These are phyloP conservation scores for Hymenoscyphus occultus DNA, from an alignment of 2,329 filamentous ascomycete genomes.

Conservation along the genomic window DNA sequence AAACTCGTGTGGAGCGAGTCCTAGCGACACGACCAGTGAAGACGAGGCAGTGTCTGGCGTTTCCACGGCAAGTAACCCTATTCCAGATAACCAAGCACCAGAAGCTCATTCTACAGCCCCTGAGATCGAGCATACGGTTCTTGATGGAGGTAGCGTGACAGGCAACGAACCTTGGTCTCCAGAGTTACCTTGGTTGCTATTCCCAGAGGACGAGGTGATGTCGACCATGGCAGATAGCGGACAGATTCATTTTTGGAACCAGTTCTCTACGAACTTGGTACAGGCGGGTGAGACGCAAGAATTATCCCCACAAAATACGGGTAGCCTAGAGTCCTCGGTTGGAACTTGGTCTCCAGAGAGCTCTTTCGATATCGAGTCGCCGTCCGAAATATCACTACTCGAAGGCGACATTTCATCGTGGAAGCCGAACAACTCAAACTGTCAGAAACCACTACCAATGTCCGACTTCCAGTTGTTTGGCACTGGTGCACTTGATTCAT, in stretches of 20 bases:
- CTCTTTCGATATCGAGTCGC: neutral
- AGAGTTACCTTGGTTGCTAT: neutral
- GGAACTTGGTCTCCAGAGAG: neutral
- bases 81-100: conserved; percentile 10
- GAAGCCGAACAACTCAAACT: neutral
- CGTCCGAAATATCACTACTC: neutral
- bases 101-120: conserved; percentile 13
- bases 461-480: neutral
- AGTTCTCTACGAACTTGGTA: neutral
- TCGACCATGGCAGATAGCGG: neutral
- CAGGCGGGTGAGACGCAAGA: neutral
- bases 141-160: conserved; percentile 5
- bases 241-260: neutral
- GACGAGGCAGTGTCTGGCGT: conserved; percentile 7
- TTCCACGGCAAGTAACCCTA: conserved; percentile 13
- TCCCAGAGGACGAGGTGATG: neutral
- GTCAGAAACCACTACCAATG: neutral
- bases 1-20: neutral
- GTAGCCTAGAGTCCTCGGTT: neutral
- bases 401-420: neutral
- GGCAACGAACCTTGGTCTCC: neutral
- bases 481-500: neutral
- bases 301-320: neutral
- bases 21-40: conserved; percentile 4
- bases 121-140: conserved; percentile 10